Evolutionary conservation across 2,329 filamentous ascomycete genomes (phyloP).

Genomic region (Aureobasidium mangrovei): DNA sequence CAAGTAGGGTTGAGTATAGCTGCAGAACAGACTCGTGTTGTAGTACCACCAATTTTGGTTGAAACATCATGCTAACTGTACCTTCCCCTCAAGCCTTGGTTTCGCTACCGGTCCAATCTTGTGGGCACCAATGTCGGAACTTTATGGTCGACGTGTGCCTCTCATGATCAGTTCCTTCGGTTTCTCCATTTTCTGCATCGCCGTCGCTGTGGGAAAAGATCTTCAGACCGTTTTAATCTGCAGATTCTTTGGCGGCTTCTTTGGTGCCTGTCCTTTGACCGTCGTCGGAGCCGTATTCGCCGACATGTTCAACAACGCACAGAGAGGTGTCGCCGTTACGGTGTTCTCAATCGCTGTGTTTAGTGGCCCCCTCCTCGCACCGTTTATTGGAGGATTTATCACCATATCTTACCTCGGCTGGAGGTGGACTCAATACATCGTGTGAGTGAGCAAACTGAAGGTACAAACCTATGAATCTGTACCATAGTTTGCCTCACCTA

Average conservation of each 20-base stretch:
- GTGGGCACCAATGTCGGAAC: conserved; percentile 43
- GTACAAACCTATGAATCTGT: no score
- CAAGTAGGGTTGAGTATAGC: not conserved
- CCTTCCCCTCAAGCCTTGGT: conserved; percentile 20
- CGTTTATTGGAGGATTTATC: conserved; percentile 28
- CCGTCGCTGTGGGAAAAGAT: conserved; percentile 32
- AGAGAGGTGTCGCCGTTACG: conserved; percentile 26
- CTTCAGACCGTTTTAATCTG: conserved; percentile 31
- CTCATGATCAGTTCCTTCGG: conserved; percentile 26
- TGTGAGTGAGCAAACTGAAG: no score
- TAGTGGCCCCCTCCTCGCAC: conserved; percentile 26
- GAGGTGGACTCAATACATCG: conserved; percentile 43
- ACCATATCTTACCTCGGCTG: conserved; percentile 33
- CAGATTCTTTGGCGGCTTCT: conserved; percentile 30
- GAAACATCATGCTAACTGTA: not conserved
- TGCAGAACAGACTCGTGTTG: not conserved
- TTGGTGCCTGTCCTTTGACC: conserved; percentile 35
- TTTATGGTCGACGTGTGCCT: conserved; percentile 29
- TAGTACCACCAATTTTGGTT: not conserved
- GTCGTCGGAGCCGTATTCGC: conserved; percentile 45
- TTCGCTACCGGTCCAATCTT: conserved; percentile 29
- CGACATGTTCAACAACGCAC: conserved; percentile 45
- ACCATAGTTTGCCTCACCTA: no score
- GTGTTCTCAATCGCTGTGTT: conserved; percentile 31
- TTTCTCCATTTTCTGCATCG: conserved; percentile 40